These are phyloP conservation scores for Escovopsis sp. DNA, from an alignment of 2,329 filamentous ascomycete genomes.

Conservation along the genomic window DNA sequence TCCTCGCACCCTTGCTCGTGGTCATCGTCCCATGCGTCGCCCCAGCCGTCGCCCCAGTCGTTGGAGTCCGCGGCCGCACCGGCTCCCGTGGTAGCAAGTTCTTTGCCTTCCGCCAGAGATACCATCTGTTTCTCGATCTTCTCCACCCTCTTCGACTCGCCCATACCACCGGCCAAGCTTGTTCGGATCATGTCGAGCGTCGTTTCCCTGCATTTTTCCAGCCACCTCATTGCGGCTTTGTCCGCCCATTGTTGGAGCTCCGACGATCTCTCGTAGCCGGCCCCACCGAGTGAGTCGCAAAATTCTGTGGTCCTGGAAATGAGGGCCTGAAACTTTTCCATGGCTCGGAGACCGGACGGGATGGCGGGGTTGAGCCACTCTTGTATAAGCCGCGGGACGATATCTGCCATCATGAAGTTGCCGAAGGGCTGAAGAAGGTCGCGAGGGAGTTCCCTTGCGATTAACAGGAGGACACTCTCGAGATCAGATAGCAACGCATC, in stretches of 20 bases:
- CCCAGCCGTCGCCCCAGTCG: conserved; percentile 68
- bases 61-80: conserved; percentile 29
- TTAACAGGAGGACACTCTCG: conserved; percentile 33
- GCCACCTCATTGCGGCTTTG: conserved; percentile 69
- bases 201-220: conserved; percentile 66
- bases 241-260: conserved; percentile 68
- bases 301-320: conserved; percentile 52
- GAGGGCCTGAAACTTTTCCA: conserved; percentile 55
- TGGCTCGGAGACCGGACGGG: conserved; percentile 56
- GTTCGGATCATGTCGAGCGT: conserved; percentile 61
- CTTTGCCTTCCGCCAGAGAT: conserved; percentile 48
- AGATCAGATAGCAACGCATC: conserved; percentile 40
- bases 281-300: conserved; percentile 43
- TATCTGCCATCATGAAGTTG: conserved; percentile 50
- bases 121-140: conserved; percentile 73
- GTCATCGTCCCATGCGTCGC: conserved; percentile 62
- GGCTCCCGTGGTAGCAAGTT: conserved; percentile 42
- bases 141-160: conserved; percentile 56
- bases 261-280: conserved; percentile 47
- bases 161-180: conserved; percentile 52
- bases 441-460: conserved; percentile 35
- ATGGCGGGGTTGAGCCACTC: conserved; percentile 65
- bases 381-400: conserved; percentile 54
- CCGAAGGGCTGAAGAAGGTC: conserved; percentile 48
- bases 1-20: conserved; percentile 27